phyloP scores from a whole-genome alignment of 2,329 filamentous ascomycete genomes.

The Albophoma yamanashiensis region DNA sequence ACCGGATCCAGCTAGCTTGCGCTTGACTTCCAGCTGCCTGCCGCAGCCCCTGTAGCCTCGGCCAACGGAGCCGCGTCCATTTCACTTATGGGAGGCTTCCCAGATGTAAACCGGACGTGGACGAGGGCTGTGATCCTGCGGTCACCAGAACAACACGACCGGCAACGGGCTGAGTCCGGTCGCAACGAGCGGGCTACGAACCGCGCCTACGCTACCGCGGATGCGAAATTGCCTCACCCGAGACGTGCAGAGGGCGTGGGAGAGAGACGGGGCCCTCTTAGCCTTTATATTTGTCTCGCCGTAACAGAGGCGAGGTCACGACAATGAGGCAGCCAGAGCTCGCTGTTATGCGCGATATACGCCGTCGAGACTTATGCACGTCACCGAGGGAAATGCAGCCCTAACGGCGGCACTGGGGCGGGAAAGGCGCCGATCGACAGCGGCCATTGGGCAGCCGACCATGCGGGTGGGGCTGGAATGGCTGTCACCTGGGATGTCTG shows the following conservation, averaged over 20 bases:
- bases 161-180: neutral
- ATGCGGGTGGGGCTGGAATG: neutral
- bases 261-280: neutral
- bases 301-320: neutral
- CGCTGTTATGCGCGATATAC: constrained; percentile 7
- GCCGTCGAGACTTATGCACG: constrained; percentile 2
- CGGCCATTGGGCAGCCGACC: neutral
- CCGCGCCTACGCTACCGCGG: neutral
- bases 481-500: too few species aligned
- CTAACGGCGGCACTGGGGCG: neutral
- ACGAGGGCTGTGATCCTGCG: neutral
- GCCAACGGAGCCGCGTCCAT: neutral
- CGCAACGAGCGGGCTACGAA: neutral
- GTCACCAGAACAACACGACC: neutral
- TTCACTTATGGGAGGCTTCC: neutral
- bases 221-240: constrained; percentile 2
- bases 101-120: neutral
- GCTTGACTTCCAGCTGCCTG: neutral
- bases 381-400: neutral
- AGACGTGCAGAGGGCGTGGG: neutral
- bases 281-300: neutral
- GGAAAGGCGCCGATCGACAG: neutral
- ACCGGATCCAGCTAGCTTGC: neutral
- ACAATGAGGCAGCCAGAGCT: neutral
- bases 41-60: neutral